Evolutionary conservation across 306 rosid genomes (phyloP).

Genomic region (Vigna reflexopilosa): DNA sequence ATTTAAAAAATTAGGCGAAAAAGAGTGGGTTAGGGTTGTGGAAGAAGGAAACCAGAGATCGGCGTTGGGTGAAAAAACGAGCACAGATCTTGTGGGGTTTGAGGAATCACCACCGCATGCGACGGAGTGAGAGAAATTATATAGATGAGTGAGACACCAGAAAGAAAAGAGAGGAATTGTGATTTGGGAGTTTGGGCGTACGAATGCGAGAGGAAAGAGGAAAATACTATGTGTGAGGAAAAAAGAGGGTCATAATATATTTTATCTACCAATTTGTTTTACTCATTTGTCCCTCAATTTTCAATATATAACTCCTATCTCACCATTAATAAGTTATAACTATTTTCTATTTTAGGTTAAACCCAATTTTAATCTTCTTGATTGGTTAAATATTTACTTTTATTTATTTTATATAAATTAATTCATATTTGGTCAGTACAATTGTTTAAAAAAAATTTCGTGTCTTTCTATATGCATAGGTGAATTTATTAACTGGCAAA

Average conservation of each 20-base stretch:
- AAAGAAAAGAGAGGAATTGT: not conserved
- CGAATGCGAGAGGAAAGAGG: not conserved
- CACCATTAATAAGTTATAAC: not conserved
- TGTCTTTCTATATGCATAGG: too few relatives aligned
- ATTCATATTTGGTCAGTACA: too few relatives aligned
- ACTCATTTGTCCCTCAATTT: conserved; percentile 39
- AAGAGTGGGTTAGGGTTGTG: conserved; percentile 2
- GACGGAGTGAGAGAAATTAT: not conserved
- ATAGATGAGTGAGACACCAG: not conserved
- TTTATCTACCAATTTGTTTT: not conserved
- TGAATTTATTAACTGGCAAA: too few relatives aligned
- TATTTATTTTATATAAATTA: too few relatives aligned
- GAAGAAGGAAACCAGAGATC: not conserved
- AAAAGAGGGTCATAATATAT: not conserved
- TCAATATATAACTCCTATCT: conserved; percentile 13
- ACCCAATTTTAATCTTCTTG: too few relatives aligned
- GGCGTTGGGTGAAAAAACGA: not conserved
- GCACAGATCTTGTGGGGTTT: not conserved
- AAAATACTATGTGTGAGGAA: conserved; percentile 4
- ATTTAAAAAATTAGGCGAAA: not conserved
- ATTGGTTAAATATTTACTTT: too few relatives aligned
- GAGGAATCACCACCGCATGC: not conserved
- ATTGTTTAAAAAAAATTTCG: too few relatives aligned
- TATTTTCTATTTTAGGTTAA: not conserved
- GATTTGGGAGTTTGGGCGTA: not conserved